Percentiles rank a stretch among this genome's conserved stretches.
phyloP scores from a whole-genome alignment of 257 asterid species.

The Solanum megistacrolobum region DNA sequence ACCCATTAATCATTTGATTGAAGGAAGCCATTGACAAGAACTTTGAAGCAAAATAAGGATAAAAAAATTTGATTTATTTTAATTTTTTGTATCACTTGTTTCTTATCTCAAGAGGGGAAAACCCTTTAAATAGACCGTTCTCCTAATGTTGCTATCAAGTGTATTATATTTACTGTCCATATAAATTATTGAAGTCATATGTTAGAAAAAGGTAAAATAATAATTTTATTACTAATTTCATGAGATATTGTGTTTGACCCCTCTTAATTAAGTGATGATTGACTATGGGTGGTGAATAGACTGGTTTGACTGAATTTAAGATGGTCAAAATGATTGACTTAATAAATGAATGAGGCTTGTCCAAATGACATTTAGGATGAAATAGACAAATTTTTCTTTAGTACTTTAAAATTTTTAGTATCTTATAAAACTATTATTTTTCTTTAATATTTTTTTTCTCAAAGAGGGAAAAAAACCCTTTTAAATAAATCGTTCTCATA shows the following conservation, averaged over 20 bases:
- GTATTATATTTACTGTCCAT: not conserved
- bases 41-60: not conserved
- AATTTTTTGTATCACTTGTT: not conserved
- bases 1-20: not conserved
- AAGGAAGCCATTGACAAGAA: not conserved
- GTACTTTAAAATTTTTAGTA: no score
- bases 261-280: no score
- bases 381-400: no score
- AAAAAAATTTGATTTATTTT: not conserved
- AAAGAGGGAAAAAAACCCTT: no score
- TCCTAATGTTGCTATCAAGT: not conserved
- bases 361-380: not conserved
- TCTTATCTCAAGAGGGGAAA: not conserved
- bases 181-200: not conserved
- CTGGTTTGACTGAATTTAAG: no score
- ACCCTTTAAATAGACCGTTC: not conserved
- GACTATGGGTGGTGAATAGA: no score
- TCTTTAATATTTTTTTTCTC: no score
- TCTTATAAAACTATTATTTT: no score
- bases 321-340: no score
- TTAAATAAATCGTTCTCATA: no score
- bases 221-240: not conserved
- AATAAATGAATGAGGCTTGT: no score
- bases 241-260: no score
- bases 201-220: not conserved